These are phyloP conservation scores for Cordyceps cicadae DNA, from an alignment of 2,329 filamentous ascomycete species.

Conservation along the genomic window DNA sequence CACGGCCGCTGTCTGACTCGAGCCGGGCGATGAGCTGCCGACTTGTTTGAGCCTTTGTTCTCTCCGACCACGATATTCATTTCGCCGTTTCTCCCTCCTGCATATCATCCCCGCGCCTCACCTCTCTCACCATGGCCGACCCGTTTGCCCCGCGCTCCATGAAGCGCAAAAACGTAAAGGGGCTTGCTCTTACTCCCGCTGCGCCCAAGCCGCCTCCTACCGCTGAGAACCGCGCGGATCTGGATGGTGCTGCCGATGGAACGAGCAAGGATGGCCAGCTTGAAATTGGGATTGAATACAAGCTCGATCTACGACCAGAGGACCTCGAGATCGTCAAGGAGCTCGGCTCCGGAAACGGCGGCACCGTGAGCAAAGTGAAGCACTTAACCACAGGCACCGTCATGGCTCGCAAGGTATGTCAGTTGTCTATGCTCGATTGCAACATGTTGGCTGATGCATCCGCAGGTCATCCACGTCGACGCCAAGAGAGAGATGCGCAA, in stretches of 20 bases:
- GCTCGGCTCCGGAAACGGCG: constrained; percentile 90
- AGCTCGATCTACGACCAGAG: constrained; percentile 81
- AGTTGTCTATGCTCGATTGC: neutral
- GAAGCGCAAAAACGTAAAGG: constrained; percentile 99
- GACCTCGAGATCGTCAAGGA: constrained; percentile 92
- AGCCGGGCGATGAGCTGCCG: constrained; percentile 1
- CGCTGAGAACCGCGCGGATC: constrained; percentile 59
- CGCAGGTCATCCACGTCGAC: constrained; percentile 91
- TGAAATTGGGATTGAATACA: constrained; percentile 97
- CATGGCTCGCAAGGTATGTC: constrained; percentile 87
- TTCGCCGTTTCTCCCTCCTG: constrained; percentile 1
- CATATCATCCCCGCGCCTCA: neutral
- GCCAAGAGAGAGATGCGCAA: constrained; percentile 96
- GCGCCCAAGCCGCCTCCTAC: constrained; percentile 64
- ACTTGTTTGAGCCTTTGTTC: neutral
- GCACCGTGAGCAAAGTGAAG: constrained; percentile 95
- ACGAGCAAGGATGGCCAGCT: constrained; percentile 54
- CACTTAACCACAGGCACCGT: constrained; percentile 90
- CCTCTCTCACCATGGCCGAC: constrained; percentile 46
- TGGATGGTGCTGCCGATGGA: constrained; percentile 51
- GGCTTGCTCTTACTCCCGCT: constrained; percentile 75
- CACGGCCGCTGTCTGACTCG: constrained; percentile 5
- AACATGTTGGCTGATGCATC: constrained; percentile 9
- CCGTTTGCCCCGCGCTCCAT: constrained; percentile 65
- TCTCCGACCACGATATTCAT: constrained; percentile 2